Conservation (phyloP, 345 rosid genomes). For the Brassica rapa region DNA sequence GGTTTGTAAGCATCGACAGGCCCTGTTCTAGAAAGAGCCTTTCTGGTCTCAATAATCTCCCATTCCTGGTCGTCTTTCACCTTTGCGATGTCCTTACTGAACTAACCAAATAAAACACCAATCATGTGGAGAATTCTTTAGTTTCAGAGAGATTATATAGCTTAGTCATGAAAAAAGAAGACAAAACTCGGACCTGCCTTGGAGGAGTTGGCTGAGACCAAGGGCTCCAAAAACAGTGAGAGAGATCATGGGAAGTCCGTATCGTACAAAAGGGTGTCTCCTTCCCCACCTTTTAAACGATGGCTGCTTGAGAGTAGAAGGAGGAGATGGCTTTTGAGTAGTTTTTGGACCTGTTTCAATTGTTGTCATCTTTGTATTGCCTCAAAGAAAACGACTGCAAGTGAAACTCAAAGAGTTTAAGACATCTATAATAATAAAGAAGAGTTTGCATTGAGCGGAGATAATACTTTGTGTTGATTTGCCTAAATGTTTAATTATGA, state of each 20-base stretch:
- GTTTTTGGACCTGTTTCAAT: constrained; percentile 23
- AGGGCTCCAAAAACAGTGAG: constrained; percentile 79
- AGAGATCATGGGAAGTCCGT: constrained; percentile 96
- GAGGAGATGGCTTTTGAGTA: constrained; percentile 33
- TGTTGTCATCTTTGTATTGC: neutral
- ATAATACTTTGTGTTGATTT: no score
- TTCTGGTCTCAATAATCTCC: constrained; percentile 81
- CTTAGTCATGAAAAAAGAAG: neutral
- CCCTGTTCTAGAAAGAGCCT: constrained; percentile 84
- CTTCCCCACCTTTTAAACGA: constrained; percentile 86
- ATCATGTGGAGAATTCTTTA: neutral
- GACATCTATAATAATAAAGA: neutral
- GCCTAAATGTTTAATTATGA: no score
- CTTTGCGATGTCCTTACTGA: constrained; percentile 79
- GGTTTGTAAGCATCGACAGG: constrained; percentile 77
- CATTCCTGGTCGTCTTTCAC: constrained; percentile 90
- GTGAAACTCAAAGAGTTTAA: neutral
- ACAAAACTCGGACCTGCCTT: constrained; percentile 47
- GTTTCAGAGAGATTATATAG: neutral
- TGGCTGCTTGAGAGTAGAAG: constrained; percentile 31
- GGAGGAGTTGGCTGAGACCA: constrained; percentile 89
- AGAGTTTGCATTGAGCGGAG: no score
- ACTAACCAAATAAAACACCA: neutral
- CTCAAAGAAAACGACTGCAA: constrained; percentile 25
- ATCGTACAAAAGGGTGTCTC: constrained; percentile 78